Percentiles rank a stretch among this genome's conserved stretches.
These are phyloP conservation scores for Fraxinus xanthoxyloides DNA, from an alignment of 305 asterid species.

Conservation along the genomic window DNA sequence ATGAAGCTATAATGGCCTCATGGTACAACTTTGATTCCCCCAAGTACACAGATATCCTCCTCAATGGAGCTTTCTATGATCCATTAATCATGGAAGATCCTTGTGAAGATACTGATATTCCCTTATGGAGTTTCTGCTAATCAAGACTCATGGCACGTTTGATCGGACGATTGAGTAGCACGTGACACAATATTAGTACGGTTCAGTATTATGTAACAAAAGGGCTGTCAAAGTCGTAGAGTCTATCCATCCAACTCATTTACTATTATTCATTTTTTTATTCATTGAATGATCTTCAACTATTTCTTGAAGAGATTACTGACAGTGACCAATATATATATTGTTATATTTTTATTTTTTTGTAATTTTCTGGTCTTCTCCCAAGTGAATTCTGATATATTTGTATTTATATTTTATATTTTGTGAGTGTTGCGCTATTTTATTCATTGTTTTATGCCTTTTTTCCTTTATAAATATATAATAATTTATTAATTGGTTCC, in stretches of 20 bases:
- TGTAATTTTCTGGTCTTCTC: background rate
- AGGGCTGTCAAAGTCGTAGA: background rate
- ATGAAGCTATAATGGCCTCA: slow-evolving; percentile 22
- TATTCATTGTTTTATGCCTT: too few relatives aligned
- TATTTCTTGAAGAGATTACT: slow-evolving; percentile 42
- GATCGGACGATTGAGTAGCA: background rate
- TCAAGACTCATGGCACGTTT: background rate
- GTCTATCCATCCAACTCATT: background rate
- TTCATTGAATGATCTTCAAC: slow-evolving; percentile 35
- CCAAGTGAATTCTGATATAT: background rate
- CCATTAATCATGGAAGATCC: slow-evolving; percentile 27
- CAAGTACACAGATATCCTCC: slow-evolving; percentile 33
- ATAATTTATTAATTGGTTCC: too few relatives aligned
- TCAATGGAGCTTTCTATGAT: slow-evolving; percentile 33
- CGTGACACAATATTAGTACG: background rate
- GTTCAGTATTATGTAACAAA: background rate
- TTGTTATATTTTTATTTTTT: background rate
- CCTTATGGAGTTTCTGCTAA: slow-evolving; percentile 44
- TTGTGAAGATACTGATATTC: slow-evolving; percentile 37
- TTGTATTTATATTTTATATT: background rate
- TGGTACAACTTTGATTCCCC: slow-evolving; percentile 48
- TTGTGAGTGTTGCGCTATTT: background rate
- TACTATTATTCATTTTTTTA: background rate
- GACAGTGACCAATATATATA: slow-evolving; percentile 5
- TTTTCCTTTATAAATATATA: too few relatives aligned